These are phyloP conservation scores for Iberis pinnata DNA, from an alignment of 345 rosid genomes.

Conservation along the genomic window DNA sequence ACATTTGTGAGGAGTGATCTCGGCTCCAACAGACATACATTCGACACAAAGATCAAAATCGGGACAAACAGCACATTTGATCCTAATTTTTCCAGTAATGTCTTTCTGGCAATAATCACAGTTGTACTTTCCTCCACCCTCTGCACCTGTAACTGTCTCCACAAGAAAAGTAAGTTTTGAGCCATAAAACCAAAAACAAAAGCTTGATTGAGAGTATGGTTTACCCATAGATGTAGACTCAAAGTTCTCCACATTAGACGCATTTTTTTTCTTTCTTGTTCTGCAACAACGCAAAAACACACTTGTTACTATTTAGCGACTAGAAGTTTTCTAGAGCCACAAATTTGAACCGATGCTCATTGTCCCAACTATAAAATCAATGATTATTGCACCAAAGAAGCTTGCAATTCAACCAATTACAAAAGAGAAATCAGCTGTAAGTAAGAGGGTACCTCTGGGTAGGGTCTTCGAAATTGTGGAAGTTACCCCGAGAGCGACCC, in stretches of 20 bases:
- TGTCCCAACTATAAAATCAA: too few species aligned
- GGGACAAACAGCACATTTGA: conserved; percentile 87
- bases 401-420: conserved; percentile 1
- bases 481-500: conserved; percentile 98
- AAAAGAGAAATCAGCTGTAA: background rate
- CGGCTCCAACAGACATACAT: conserved; percentile 94
- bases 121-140: conserved; percentile 88
- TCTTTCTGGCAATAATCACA: conserved; percentile 98
- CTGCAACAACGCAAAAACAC: conserved; percentile 36
- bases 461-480: conserved; percentile 87
- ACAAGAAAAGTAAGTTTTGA: background rate
- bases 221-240: conserved; percentile 69
- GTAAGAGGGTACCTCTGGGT: conserved; percentile 59
- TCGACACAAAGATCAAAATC: conserved; percentile 96
- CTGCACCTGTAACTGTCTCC: conserved; percentile 58
- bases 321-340: background rate
- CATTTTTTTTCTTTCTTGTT: conserved; percentile 84
- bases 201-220: background rate
- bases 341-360: background rate
- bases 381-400: too few species aligned
- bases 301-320: background rate
- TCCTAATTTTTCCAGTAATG: conserved; percentile 77
- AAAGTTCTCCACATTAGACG: conserved; percentile 63
- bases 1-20: conserved; percentile 82
- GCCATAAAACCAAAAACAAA: background rate